phyloP scores from a whole-genome alignment of 208 protist genomes.

The Leishmania aethiopica region DNA sequence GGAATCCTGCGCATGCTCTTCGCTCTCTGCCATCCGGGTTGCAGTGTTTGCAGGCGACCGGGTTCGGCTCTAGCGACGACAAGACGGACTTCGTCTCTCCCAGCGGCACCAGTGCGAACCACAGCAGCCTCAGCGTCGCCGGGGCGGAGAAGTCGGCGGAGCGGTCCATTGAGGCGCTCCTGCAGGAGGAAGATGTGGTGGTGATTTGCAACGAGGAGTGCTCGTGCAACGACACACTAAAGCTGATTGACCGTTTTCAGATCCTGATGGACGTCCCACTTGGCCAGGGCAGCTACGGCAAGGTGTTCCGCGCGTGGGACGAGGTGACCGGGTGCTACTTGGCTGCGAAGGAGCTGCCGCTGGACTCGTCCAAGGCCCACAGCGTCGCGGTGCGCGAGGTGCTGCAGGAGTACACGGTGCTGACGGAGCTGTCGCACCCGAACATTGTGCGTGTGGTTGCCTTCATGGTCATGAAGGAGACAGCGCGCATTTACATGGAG shows the following conservation, averaged over 20 bases:
- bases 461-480: slow-evolving; percentile 52
- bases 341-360: slow-evolving; percentile 69
- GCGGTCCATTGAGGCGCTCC: slow-evolving; percentile 36
- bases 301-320: slow-evolving; percentile 65
- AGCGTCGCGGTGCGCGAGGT: slow-evolving; percentile 48
- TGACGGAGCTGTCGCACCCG: slow-evolving; percentile 61
- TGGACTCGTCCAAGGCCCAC: slow-evolving; percentile 35
- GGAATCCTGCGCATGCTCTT: slow-evolving; percentile 13
- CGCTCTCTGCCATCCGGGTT: slow-evolving; percentile 9
- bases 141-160: slow-evolving; percentile 10
- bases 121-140: not conserved
- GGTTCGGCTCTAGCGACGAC: not conserved
- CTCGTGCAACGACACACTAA: slow-evolving; percentile 43
- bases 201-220: slow-evolving; percentile 66
- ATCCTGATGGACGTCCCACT: slow-evolving; percentile 41
- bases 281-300: slow-evolving; percentile 55
- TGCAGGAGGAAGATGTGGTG: slow-evolving; percentile 59
- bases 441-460: slow-evolving; percentile 75
- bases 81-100: slow-evolving; percentile 9
- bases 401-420: slow-evolving; percentile 70
- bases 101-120: not conserved
- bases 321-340: slow-evolving; percentile 59
- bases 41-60: not conserved
- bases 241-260: slow-evolving; percentile 58
- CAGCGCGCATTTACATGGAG: slow-evolving; percentile 76